Percentiles rank a stretch among this genome's conserved stretches.
phyloP scores from a whole-genome alignment of 257 asterid genomes.

The Catharanthus roseus region DNA sequence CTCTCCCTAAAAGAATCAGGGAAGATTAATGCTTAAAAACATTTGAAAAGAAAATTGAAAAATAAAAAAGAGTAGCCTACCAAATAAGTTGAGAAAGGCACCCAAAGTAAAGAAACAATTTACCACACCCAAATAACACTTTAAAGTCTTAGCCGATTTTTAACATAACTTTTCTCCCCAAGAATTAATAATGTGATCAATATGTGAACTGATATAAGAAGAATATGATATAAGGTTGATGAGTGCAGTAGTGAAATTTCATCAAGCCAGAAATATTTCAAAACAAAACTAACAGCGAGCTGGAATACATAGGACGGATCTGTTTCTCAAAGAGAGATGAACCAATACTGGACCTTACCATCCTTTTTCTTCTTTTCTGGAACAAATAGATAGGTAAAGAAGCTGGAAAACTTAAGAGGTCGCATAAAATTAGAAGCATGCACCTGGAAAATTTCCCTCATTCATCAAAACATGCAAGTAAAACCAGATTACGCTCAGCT shows the following conservation, averaged over 20 bases:
- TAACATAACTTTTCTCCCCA: neutral
- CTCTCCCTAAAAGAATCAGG: slow-evolving; percentile 68
- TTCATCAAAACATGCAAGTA: slow-evolving; percentile 3
- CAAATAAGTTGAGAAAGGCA: neutral
- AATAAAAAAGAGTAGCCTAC: neutral
- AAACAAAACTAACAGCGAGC: neutral
- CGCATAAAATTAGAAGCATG: neutral
- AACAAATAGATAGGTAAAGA: neutral
- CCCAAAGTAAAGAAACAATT: neutral
- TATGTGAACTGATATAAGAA: neutral
- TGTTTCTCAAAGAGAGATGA: no score
- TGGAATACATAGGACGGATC: no score
- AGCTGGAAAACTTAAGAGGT: neutral
- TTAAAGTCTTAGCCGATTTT: neutral
- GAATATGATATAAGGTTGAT: neutral
- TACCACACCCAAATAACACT: neutral
- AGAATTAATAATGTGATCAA: neutral
- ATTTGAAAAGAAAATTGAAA: neutral
- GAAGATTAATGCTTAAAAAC: slow-evolving; percentile 10
- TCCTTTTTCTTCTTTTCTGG: no score
- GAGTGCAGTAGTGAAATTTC: neutral
- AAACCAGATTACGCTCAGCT: slow-evolving; percentile 5
- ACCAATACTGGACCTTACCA: no score
- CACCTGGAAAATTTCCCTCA: neutral
- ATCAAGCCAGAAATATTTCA: neutral